A percentile compares a stretch with the other conserved stretches of the same genome.
phyloP scores from a whole-genome alignment of 2,329 filamentous ascomycete genomes.

The Ophiostoma piceae region DNA sequence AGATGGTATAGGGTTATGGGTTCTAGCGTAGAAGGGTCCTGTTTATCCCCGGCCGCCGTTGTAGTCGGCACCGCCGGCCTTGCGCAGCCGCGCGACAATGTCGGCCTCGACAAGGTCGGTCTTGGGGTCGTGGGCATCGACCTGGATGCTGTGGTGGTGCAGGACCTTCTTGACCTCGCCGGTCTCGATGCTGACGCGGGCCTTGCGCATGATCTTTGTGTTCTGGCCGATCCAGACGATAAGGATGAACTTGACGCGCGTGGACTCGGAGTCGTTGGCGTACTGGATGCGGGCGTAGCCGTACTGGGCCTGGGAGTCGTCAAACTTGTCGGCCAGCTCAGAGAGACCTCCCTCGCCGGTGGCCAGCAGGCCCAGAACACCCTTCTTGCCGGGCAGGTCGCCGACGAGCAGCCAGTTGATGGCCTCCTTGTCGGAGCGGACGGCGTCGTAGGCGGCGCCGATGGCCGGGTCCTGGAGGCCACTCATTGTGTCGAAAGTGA shows the following conservation, averaged over 20 bases:
- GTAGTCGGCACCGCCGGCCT: slow-evolving; percentile 66
- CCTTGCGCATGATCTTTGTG: slow-evolving; percentile 65
- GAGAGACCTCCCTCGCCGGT: slow-evolving; percentile 57
- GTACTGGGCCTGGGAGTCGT: slow-evolving; percentile 59
- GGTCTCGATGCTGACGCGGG: slow-evolving; percentile 62
- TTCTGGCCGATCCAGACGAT: slow-evolving; percentile 63
- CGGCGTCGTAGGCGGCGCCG: slow-evolving; percentile 59
- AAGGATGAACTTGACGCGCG: slow-evolving; percentile 62
- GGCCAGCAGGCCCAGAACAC: slow-evolving; percentile 49
- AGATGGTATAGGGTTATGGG: not conserved
- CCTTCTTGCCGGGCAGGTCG: slow-evolving; percentile 49
- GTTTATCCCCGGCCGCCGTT: slow-evolving; percentile 55
- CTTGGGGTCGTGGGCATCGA: slow-evolving; percentile 54
- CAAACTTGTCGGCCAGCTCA: slow-evolving; percentile 53
- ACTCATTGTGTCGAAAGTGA: slow-evolving; percentile 44
- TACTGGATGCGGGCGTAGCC: slow-evolving; percentile 63
- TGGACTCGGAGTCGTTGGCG: slow-evolving; percentile 65
- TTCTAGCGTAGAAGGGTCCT: not conserved
- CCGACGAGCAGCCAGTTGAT: slow-evolving; percentile 65
- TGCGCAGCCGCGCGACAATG: slow-evolving; percentile 56
- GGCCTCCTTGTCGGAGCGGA: slow-evolving; percentile 60
- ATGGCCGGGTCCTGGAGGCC: slow-evolving; percentile 55
- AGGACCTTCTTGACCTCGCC: slow-evolving; percentile 60
- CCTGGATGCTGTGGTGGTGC: slow-evolving; percentile 59
- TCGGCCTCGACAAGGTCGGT: slow-evolving; percentile 57